Evolutionary conservation across 306 rosid genomes (phyloP).

Genomic region (Amphicarpaea edgeworthii): DNA sequence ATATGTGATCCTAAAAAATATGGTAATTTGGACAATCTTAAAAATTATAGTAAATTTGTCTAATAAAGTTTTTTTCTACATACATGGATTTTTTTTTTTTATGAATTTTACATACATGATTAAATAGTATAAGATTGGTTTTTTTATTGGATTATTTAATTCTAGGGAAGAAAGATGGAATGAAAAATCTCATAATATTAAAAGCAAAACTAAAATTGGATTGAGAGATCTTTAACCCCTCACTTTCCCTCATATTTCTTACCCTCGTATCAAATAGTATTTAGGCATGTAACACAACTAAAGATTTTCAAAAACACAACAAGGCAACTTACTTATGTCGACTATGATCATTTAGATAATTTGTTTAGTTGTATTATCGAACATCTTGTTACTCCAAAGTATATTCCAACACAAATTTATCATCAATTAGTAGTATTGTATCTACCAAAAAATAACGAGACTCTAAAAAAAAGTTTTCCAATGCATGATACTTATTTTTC

Average conservation of each 20-base stretch:
- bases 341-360: conserved; percentile 50
- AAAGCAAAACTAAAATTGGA: background rate
- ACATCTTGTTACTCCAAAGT: conserved; percentile 61
- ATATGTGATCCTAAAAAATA: no score
- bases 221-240: background rate
- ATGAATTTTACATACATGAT: no score
- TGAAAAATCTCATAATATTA: background rate
- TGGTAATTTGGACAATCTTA: no score
- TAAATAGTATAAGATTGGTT: background rate
- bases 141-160: background rate
- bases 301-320: conserved; percentile 33
- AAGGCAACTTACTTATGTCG: conserved; percentile 55
- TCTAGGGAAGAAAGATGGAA: background rate
- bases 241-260: background rate
- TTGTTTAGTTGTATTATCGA: conserved; percentile 58
- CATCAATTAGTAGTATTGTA: conserved; percentile 67
- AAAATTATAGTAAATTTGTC: no score
- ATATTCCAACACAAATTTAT: conserved; percentile 49
- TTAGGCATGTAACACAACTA: background rate
- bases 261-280: background rate
- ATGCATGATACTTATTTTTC: no score
- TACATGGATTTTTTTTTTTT: no score
- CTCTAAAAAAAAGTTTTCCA: no score
- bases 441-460: no score
- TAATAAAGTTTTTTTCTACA: no score